These are phyloP conservation scores for Gossypium davidsonii DNA, from an alignment of 441 rosid species.

Conservation along the genomic window DNA sequence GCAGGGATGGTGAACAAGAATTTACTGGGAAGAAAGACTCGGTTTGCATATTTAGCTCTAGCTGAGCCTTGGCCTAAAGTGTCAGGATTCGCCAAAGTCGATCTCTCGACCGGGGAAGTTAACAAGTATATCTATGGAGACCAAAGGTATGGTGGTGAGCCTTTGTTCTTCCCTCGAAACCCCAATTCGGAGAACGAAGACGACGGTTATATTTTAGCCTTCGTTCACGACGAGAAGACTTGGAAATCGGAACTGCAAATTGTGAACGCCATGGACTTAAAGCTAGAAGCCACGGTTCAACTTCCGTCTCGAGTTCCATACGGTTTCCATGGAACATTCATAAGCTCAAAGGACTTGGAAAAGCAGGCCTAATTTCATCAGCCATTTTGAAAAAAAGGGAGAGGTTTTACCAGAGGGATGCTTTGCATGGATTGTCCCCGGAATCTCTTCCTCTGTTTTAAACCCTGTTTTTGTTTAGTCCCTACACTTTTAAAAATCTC, in stretches of 20 bases:
- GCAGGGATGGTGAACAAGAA: slow-evolving; percentile 89
- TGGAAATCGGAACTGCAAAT: slow-evolving; percentile 64
- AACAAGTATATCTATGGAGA: slow-evolving; percentile 47
- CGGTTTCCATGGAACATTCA: slow-evolving; percentile 84
- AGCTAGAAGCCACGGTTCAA: slow-evolving; percentile 52
- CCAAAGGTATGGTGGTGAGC: slow-evolving; percentile 69
- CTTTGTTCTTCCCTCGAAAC: slow-evolving; percentile 48
- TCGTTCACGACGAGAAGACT: slow-evolving; percentile 61
- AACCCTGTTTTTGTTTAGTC: slow-evolving; percentile 9
- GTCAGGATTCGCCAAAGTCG: slow-evolving; percentile 80
- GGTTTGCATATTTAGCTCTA: slow-evolving; percentile 56
- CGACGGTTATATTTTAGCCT: slow-evolving; percentile 48
- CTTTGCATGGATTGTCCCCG: slow-evolving; percentile 33
- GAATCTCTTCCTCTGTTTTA: slow-evolving; percentile 28
- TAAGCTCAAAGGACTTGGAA: slow-evolving; percentile 39
- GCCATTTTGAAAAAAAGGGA: background rate
- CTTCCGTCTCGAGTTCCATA: slow-evolving; percentile 89
- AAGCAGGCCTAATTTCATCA: slow-evolving; percentile 34
- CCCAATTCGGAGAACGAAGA: slow-evolving; percentile 35
- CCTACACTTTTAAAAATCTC: background rate
- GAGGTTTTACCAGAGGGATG: slow-evolving; percentile 41
- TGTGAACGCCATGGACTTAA: slow-evolving; percentile 44
- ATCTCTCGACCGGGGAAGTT: slow-evolving; percentile 53
- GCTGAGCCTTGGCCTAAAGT: slow-evolving; percentile 94
- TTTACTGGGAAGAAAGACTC: slow-evolving; percentile 54